These are phyloP conservation scores for Berberis thunbergii DNA, from an alignment of 164 flowering plant genomes.

Conservation along the genomic window DNA sequence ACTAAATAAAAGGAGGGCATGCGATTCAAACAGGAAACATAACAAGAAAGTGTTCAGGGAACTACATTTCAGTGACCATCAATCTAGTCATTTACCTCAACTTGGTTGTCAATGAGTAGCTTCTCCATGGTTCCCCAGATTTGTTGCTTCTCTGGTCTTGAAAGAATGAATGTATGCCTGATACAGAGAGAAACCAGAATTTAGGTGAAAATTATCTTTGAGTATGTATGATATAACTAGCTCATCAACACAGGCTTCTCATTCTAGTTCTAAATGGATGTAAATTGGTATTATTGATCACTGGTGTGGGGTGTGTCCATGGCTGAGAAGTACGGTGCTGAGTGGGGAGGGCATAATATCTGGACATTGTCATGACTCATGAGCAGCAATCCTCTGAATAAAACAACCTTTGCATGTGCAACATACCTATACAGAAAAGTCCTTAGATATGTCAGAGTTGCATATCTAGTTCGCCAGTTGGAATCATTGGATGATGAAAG, in stretches of 20 bases:
- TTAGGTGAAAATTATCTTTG: neutral
- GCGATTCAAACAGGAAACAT: too few relatives aligned
- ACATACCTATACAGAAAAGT: conserved; percentile 84
- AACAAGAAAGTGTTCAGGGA: too few relatives aligned
- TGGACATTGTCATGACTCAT: neutral
- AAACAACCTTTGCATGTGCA: neutral
- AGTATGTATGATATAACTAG: neutral
- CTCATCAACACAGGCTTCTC: neutral
- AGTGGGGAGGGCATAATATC: neutral
- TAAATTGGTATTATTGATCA: too few relatives aligned
- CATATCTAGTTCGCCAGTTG: conserved; percentile 92
- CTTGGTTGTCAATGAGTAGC: conserved; percentile 76
- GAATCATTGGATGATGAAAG: conserved; percentile 64
- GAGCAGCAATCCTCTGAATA: too few relatives aligned
- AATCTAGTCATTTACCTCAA: conserved; percentile 58
- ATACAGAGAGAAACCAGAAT: conserved; percentile 1
- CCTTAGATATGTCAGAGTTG: conserved; percentile 79
- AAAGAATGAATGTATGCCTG: conserved; percentile 82
- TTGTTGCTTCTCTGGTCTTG: conserved; percentile 48
- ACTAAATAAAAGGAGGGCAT: too few relatives aligned
- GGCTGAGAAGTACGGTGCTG: neutral
- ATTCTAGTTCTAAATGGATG: too few relatives aligned
- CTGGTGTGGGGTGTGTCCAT: too few relatives aligned
- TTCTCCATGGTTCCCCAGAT: conserved; percentile 84
- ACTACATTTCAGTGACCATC: neutral